These are phyloP conservation scores for Suillus cothurnatus DNA, from an alignment of 768 basidiomycete genomes.

Conservation along the genomic window DNA sequence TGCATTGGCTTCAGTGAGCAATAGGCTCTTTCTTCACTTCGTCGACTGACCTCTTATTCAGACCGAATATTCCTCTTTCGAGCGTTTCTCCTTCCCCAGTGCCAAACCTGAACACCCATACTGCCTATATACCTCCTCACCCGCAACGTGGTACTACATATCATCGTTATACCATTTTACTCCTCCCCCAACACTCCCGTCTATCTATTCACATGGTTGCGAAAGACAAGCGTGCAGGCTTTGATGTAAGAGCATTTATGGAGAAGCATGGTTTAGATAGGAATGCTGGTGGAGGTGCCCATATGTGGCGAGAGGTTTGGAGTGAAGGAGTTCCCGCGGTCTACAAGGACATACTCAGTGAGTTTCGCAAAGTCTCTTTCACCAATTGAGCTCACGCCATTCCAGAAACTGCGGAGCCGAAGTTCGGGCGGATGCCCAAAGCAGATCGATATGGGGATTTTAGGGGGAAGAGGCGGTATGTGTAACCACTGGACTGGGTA, in stretches of 20 bases:
- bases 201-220: constrained; percentile 49
- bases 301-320: constrained; percentile 88
- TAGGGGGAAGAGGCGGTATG: constrained; percentile 32
- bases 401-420: constrained; percentile 25
- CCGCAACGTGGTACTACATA: constrained; percentile 87
- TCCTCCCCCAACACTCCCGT: constrained; percentile 67
- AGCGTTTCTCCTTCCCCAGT: constrained; percentile 48
- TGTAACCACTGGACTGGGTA: constrained; percentile 8
- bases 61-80: constrained; percentile 82
- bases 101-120: constrained; percentile 53
- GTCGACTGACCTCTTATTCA: constrained; percentile 29
- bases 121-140: constrained; percentile 86
- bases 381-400: not conserved
- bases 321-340: constrained; percentile 62
- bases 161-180: constrained; percentile 83
- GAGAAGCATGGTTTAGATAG: constrained; percentile 54
- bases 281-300: constrained; percentile 65
- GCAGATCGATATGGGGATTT: constrained; percentile 32
- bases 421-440: constrained; percentile 31
- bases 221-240: constrained; percentile 53
- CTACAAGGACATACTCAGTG: constrained; percentile 67
- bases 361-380: constrained; percentile 33
- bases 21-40: constrained; percentile 12
- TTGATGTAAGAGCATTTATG: constrained; percentile 68
- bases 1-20: constrained; percentile 86